Evolutionary conservation across 306 rosid genomes (phyloP).

Genomic region (Dicorynia guianensis): DNA sequence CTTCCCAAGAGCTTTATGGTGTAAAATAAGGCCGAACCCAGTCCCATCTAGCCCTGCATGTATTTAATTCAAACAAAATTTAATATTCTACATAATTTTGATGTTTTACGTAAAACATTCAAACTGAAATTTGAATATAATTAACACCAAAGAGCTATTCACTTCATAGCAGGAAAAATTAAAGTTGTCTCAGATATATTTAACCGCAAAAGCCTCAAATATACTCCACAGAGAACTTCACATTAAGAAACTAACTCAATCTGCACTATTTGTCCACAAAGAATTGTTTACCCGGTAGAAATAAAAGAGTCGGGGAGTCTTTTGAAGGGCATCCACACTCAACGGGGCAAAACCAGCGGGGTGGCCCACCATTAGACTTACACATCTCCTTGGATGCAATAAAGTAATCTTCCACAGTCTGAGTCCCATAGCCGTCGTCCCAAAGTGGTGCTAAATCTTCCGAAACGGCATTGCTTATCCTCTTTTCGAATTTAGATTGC

Average conservation of each 20-base stretch:
- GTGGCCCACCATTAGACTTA: constrained; percentile 76
- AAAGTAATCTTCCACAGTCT: constrained; percentile 77
- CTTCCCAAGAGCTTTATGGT: constrained; percentile 95
- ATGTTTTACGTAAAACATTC: constrained; percentile 10
- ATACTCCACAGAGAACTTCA: not conserved
- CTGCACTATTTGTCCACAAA: not conserved
- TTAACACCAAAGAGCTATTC: not conserved
- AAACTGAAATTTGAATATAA: constrained; percentile 1
- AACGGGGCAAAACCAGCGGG: constrained; percentile 88
- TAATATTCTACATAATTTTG: constrained; percentile 7
- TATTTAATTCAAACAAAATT: constrained; percentile 35
- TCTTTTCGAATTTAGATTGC: constrained; percentile 33
- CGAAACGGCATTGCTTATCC: constrained; percentile 21
- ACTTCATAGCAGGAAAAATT: not conserved
- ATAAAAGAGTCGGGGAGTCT: constrained; percentile 74
- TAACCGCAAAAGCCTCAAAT: not conserved
- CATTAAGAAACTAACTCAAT: not conserved
- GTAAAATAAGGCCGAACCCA: constrained; percentile 87
- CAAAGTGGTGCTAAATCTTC: constrained; percentile 66
- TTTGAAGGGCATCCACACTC: constrained; percentile 55
- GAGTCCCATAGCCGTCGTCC: constrained; percentile 88
- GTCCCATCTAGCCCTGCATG: constrained; percentile 88
- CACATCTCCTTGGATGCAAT: constrained; percentile 57
- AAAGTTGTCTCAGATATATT: not conserved
- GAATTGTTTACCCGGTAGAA: constrained; percentile 75